Evolutionary conservation across 2,329 filamentous ascomycete species (phyloP), one percentile per base, ranked within the genome.

Genomic region (Pseudocercospora musae): DNA sequence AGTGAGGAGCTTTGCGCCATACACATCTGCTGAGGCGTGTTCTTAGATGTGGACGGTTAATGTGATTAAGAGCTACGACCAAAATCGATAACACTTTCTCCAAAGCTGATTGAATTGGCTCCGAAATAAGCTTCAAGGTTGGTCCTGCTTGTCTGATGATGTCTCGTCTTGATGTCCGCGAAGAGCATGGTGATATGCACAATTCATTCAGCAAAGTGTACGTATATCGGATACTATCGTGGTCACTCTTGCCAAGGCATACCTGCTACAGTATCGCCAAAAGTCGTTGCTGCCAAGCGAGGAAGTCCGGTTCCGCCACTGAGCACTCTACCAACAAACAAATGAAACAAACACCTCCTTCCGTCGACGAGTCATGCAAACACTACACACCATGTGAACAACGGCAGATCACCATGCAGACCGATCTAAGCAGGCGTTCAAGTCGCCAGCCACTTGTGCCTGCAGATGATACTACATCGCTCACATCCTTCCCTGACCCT

Each of bases 401-500:
- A 6, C 37, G 11, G 27, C 25, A 44, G 18, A 20, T n/a, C 25
- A 37, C 57, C 37, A 29, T 65, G 64, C 62, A 64, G 58, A 62
- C 42, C 42, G 63, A 65, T 27, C 7, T 67, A 27, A 67, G 63
- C 60, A 40, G 66, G 46, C 65, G 64, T 15, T 67, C 65, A 48
- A 65, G 61, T 57, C 59, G 66, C 33, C 61, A 60, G 40, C 58
- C 61, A n/a, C 63, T 66, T n/a, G 56, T 60, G 20, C 60, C 61
- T 11, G 59, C 57, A 18, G 69, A 72, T 44, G 69, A 72, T 57
- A 66, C 67, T 8, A 67, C 58, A 18, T 73, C 72, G 10, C 62
- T 74, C 25, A 74, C 72, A 13, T 70, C 64, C 20, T 74, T 74
- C 59, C 73, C 73, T 7, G 71, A 74, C 46, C 71, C 71, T 52